phyloP scores from a whole-genome alignment of 768 basidiomycete species.

The Macrolepiota dolichaula region DNA sequence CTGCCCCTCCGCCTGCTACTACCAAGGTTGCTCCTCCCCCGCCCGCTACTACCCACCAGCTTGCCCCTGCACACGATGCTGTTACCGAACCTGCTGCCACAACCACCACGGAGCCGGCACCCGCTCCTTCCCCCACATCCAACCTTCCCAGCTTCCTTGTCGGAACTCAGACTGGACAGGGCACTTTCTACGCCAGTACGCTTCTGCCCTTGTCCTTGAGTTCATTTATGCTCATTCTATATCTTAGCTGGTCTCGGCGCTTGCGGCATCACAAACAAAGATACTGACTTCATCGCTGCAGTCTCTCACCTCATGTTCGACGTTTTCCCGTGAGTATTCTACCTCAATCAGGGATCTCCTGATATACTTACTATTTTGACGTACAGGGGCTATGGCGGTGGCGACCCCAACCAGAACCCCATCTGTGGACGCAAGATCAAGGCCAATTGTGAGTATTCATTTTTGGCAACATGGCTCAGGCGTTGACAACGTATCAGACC shows the following conservation, averaged over 20 bases:
- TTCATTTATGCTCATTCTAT: constrained; percentile 6
- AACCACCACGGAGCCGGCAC: constrained; percentile 1
- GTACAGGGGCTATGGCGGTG: constrained; percentile 48
- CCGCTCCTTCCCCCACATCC: constrained; percentile 12
- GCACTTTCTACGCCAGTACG: constrained; percentile 52
- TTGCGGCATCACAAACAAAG: constrained; percentile 56
- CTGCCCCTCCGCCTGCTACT: constrained; percentile 16
- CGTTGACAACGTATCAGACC: constrained; percentile 33
- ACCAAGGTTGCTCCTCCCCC: constrained; percentile 12
- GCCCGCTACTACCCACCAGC: constrained; percentile 18
- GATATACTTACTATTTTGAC: constrained; percentile 2
- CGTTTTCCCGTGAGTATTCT: constrained; percentile 48
- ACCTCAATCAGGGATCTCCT: background rate
- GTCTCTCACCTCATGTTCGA: constrained; percentile 57
- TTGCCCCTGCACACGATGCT: constrained; percentile 13
- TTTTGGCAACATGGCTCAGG: background rate
- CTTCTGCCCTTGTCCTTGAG: constrained; percentile 11
- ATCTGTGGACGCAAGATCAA: constrained; percentile 53
- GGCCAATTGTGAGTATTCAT: constrained; percentile 44
- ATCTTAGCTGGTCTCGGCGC: constrained; percentile 55
- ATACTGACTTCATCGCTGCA: constrained; percentile 53
- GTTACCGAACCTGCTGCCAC: constrained; percentile 10
- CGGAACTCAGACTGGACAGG: constrained; percentile 51
- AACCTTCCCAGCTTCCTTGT: constrained; percentile 36
- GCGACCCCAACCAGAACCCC: constrained; percentile 74